These are phyloP conservation scores for Cajanus cajan DNA, from an alignment of 306 rosid genomes.

Conservation along the genomic window DNA sequence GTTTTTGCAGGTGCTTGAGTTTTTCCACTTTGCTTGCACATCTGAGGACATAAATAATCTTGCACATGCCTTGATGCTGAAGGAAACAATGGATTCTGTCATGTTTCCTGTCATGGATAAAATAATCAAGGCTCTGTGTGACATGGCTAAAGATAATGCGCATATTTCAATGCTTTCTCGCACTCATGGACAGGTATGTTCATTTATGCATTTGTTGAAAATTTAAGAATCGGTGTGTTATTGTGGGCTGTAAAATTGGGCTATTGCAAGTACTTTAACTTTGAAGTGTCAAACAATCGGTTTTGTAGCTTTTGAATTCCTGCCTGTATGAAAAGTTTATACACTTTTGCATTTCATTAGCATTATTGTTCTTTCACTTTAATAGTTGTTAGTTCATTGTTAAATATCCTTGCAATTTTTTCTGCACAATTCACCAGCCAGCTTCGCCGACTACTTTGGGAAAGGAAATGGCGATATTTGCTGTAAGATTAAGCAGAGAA, in stretches of 20 bases:
- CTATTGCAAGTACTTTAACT: constrained; percentile 9
- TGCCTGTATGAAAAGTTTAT: background rate
- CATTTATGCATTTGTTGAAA: constrained; percentile 19
- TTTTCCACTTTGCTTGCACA: constrained; percentile 90
- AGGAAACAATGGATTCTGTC: constrained; percentile 58
- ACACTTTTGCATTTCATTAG: background rate
- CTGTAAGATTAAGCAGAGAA: constrained; percentile 74
- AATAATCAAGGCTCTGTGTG: constrained; percentile 55
- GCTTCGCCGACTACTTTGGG: constrained; percentile 96
- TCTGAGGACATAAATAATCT: constrained; percentile 93
- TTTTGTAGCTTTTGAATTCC: background rate
- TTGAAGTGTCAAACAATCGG: background rate
- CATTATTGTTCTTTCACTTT: background rate
- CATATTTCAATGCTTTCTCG: constrained; percentile 81
- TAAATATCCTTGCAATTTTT: background rate
- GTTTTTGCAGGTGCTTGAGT: constrained; percentile 68
- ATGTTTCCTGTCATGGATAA: constrained; percentile 70
- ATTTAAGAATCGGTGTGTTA: background rate
- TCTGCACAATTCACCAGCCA: constrained; percentile 47
- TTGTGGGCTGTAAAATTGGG: background rate
- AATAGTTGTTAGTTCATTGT: background rate
- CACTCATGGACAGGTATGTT: constrained; percentile 86
- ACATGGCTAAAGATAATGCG: constrained; percentile 67
- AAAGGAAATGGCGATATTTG: constrained; percentile 93
- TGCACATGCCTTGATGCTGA: constrained; percentile 88